Base-by-base conservation (phyloP, 257 asterid genomes). In the Ilex asprella region DNA sequence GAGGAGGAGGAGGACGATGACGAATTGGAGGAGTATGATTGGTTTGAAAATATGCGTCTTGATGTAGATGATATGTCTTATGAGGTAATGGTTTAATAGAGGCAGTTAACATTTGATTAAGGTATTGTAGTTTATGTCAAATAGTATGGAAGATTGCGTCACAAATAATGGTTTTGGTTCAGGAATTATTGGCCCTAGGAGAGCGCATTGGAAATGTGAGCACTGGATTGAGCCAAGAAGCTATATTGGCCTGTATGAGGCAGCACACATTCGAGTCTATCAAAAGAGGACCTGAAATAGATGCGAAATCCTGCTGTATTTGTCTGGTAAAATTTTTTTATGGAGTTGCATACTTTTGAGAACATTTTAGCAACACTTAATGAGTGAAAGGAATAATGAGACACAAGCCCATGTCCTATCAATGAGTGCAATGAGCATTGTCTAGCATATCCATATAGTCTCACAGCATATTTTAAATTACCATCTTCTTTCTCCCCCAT, bases 51-150 rank as follows among this genome's bases (percentile, higher is more conserved):
- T 6, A 47, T 51, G 70, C 30, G 50, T 16, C 9, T 57, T 5
- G 66, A 59, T 39, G 6, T 53, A 0, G 66, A 59, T 2, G 21
- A 59, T n/a, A 53, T 67, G 66, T 30, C 27, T 67, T 60, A 35
- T 67, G 72, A 67, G 66, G 72, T 67, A 52, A 14, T 46, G n/a
- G 13, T 14, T 3, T 14, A 11, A 6, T 46, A 46, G 13, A 46
- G 12, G 12, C 47, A 7, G n/a, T 46, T 46, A 2, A 14, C 52
- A 46, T 10, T 46, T 10, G n/a, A 2, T 1, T 46, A 14, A 46
- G 0, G 13, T 14, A 2, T 10, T 2, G n/a, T 7, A 10, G n/a
- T 14, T 10, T 46, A 2, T 6, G 15, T 14, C n/a, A 10, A 21
- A 14, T 46, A 14, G 6, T 46, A 14, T 14, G 3, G n/a, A 14